Evolutionary conservation across 225 moss, liverwort and hornwort species (phyloP).

Genomic region (Pleurozium schreberi): DNA sequence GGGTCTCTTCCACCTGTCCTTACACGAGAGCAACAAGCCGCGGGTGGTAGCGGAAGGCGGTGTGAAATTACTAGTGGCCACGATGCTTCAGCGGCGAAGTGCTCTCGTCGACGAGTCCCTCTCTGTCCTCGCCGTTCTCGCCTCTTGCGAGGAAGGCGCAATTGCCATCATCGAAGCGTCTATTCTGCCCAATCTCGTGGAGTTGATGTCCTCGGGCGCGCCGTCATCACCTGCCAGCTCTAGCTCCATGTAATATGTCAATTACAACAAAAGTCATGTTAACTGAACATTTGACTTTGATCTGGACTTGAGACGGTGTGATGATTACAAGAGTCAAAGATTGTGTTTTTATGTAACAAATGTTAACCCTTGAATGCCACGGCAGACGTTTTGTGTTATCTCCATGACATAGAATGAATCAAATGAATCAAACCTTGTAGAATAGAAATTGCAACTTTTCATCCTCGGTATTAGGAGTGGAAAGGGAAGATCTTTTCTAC

Average conservation of each 20-base stretch:
- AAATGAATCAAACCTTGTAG: no score
- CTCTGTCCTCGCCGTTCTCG: slow-evolving; percentile 41
- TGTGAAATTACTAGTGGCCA: slow-evolving; percentile 13
- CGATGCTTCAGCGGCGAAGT: slow-evolving; percentile 4
- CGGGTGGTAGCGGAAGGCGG: slow-evolving; percentile 29
- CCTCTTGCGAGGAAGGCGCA: slow-evolving; percentile 23
- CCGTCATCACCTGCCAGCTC: background rate
- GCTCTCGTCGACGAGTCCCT: slow-evolving; percentile 42
- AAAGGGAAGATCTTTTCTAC: no score
- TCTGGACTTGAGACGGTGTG: background rate
- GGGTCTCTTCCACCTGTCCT: slow-evolving; percentile 45
- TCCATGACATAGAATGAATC: no score
- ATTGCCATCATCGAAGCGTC: slow-evolving; percentile 7
- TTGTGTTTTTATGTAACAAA: background rate
- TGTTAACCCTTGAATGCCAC: no score
- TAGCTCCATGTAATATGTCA: background rate
- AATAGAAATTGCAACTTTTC: no score
- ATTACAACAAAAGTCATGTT: background rate
- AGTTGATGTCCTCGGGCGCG: slow-evolving; percentile 19
- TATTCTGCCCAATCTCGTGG: slow-evolving; percentile 44
- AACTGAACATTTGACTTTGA: background rate
- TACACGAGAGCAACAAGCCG: slow-evolving; percentile 38
- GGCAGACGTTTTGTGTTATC: no score
- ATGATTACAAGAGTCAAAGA: background rate
- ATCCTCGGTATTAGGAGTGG: no score